A percentile compares a stretch with the other conserved stretches of the same genome.
Conservation (phyloP, 495 filamentous ascomycete species). For the Poronia punctata region DNA sequence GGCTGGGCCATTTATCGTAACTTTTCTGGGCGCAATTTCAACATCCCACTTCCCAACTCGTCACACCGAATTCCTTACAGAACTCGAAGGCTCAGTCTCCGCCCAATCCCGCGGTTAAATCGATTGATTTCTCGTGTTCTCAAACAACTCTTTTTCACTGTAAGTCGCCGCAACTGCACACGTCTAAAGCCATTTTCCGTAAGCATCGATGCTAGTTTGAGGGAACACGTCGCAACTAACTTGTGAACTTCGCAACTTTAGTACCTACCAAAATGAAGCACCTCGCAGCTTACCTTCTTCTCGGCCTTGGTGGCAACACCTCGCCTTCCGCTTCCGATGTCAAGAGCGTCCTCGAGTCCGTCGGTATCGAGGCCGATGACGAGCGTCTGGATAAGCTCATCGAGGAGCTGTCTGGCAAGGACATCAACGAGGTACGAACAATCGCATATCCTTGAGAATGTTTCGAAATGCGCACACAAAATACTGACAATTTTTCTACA, state of each 20-base stretch:
- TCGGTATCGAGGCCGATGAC: constrained; percentile 89
- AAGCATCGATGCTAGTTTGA: constrained; percentile 6
- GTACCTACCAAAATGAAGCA: constrained; percentile 87
- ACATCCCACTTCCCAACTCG: constrained; percentile 17
- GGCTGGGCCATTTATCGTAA: constrained; percentile 10
- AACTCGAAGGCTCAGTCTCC: constrained; percentile 54
- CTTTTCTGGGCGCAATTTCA: constrained; percentile 20
- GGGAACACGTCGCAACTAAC: constrained; percentile 11
- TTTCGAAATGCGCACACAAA: constrained; percentile 26
- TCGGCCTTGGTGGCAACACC: constrained; percentile 87
- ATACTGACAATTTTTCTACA: constrained; percentile 33
- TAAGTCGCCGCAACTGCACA: constrained; percentile 23
- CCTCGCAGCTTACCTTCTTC: constrained; percentile 97
- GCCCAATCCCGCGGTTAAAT: constrained; percentile 48
- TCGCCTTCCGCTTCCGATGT: constrained; percentile 80
- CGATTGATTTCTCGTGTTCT: constrained; percentile 54
- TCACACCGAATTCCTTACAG: constrained; percentile 29
- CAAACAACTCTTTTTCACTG: constrained; percentile 14
- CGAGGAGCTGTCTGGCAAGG: constrained; percentile 92
- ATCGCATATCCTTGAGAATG: not conserved
- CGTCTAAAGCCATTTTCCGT: constrained; percentile 1
- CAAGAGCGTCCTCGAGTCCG: constrained; percentile 84
- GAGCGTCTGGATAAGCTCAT: constrained; percentile 82
- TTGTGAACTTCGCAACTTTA: no score
- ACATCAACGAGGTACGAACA: constrained; percentile 78